Conservation (phyloP, 2,329 filamentous ascomycete genomes). For the Diaporthe citrichinensis region DNA sequence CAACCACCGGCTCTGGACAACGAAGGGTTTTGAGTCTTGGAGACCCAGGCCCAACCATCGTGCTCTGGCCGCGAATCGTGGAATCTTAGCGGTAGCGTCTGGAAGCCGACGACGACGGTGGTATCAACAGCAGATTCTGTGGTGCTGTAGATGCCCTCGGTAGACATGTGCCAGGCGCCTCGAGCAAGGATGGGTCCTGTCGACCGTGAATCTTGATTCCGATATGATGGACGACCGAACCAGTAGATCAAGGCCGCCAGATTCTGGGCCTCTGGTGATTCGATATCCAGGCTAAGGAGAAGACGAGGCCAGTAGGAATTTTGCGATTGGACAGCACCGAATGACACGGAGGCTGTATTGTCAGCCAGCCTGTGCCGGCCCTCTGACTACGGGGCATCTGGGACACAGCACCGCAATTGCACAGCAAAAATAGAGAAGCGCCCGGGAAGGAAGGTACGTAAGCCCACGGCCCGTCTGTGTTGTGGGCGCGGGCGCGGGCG, state of each 20-base stretch:
- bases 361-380: slow-evolving; percentile 39
- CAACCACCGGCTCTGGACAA: neutral
- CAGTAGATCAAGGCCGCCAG: slow-evolving; percentile 24
- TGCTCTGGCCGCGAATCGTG: neutral
- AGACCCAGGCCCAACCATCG: neutral
- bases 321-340: slow-evolving; percentile 28
- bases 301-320: slow-evolving; percentile 14
- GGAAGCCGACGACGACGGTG: neutral
- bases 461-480: slow-evolving; percentile 28
- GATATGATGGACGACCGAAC: slow-evolving; percentile 15
- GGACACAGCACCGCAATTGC: slow-evolving; percentile 29
- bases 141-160: slow-evolving; percentile 9
- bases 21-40: neutral
- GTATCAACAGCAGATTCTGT: neutral
- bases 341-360: slow-evolving; percentile 40
- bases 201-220: slow-evolving; percentile 4
- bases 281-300: slow-evolving; percentile 12
- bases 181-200: slow-evolving; percentile 38
- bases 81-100: slow-evolving; percentile 21
- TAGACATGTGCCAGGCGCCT: slow-evolving; percentile 30
- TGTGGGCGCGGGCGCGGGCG: slow-evolving; percentile 17
- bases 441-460: slow-evolving; percentile 22
- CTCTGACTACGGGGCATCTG: slow-evolving; percentile 22
- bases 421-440: slow-evolving; percentile 39
- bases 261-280: slow-evolving; percentile 26